phyloP scores from a whole-genome alignment of 2,329 filamentous ascomycete genomes.

The Talaromyces rugulosus region DNA sequence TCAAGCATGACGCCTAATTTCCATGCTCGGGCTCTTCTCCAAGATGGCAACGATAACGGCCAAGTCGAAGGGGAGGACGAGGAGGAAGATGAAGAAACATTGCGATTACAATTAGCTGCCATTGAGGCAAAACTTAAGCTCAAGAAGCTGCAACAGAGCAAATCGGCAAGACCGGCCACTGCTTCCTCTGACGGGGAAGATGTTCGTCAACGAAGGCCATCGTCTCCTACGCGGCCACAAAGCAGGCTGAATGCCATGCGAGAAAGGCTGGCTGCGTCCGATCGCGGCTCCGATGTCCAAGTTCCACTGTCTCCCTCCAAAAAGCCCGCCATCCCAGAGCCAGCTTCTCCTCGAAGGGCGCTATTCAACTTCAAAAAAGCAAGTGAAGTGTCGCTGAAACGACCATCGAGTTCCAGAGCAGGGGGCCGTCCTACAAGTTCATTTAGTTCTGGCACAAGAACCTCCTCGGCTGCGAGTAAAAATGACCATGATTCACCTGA shows the following conservation, averaged over 20 bases:
- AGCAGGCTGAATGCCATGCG: conserved; percentile 15
- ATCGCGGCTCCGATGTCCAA: conserved; percentile 50
- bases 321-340: conserved; percentile 46
- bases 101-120: conserved; percentile 79
- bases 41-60: conserved; percentile 25
- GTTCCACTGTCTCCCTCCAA: conserved; percentile 71
- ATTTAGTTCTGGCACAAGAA: conserved; percentile 24
- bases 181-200: conserved; percentile 21
- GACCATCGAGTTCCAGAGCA: conserved; percentile 46
- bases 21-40: conserved; percentile 24
- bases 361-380: conserved; percentile 81
- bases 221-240: conserved; percentile 18
- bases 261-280: conserved; percentile 9
- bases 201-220: conserved; percentile 3
- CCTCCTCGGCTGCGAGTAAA: conserved; percentile 21
- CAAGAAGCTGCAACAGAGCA: conserved; percentile 72
- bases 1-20: conserved; percentile 40
- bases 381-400: conserved; percentile 77
- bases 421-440: conserved; percentile 28
- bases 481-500: conserved; percentile 17
- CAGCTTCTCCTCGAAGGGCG: conserved; percentile 73
- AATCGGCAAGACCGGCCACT: conserved; percentile 18
- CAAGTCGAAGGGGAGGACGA: conserved; percentile 54
- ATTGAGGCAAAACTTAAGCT: conserved; percentile 84
- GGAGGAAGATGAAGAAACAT: conserved; percentile 81